Percentiles rank a stretch among this genome's conserved stretches.
Evolutionary conservation across 805 yeast genomes (phyloP).

Genomic region (Spathaspora girioi): DNA sequence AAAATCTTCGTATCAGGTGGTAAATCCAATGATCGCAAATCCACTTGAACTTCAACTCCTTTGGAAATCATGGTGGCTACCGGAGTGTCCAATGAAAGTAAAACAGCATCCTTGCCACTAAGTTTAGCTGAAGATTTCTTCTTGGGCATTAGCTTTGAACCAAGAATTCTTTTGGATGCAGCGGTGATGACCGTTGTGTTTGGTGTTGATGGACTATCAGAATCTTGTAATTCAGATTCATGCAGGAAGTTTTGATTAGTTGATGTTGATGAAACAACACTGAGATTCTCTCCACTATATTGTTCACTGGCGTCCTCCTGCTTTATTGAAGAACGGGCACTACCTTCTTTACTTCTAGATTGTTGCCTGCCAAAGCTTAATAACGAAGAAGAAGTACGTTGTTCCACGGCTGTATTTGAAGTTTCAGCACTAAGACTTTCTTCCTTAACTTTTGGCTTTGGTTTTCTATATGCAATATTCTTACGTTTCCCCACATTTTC

Average conservation of each 20-base stretch:
- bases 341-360: slow-evolving; percentile 4
- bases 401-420: background rate
- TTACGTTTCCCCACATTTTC: slow-evolving; percentile 41
- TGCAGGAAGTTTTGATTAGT: background rate
- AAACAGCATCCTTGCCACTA: slow-evolving; percentile 9
- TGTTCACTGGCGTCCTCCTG: slow-evolving; percentile 3
- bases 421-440: slow-evolving; percentile 10
- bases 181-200: slow-evolving; percentile 20
- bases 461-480: slow-evolving; percentile 24
- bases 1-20: slow-evolving; percentile 37
- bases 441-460: slow-evolving; percentile 18
- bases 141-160: slow-evolving; percentile 32
- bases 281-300: slow-evolving; percentile 4
- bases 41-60: slow-evolving; percentile 39
- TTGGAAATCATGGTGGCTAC: slow-evolving; percentile 18
- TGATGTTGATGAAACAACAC: slow-evolving; percentile 12
- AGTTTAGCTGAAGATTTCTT: slow-evolving; percentile 18
- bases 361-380: background rate
- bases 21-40: slow-evolving; percentile 34
- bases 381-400: background rate
- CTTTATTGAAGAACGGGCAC: slow-evolving; percentile 7
- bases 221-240: background rate
- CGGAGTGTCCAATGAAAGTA: slow-evolving; percentile 8
- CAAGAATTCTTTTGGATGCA: slow-evolving; percentile 38
- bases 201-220: slow-evolving; percentile 2